Percentiles rank a stretch among this genome's conserved stretches.
Conservation (phyloP, 192 early-diverging fungal genomes). For the Coemansia furcata region DNA sequence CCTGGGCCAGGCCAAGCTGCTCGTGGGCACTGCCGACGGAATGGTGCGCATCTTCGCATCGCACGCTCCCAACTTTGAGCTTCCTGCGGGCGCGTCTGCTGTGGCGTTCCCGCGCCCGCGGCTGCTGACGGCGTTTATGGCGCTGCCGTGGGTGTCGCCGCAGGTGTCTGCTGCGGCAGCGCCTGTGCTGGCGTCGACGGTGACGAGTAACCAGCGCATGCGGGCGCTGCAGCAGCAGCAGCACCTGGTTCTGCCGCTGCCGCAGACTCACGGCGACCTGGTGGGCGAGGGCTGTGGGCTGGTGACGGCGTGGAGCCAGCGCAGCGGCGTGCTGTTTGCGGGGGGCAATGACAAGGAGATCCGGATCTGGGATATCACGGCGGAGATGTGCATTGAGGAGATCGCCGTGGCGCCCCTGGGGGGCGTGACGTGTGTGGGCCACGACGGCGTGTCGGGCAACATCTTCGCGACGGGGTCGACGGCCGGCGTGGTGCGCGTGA, state of each 20-base stretch:
- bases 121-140: constrained; percentile 41
- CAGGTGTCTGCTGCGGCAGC: background rate
- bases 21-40: constrained; percentile 55
- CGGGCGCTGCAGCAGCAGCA: constrained; percentile 13
- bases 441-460: constrained; percentile 40
- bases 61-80: constrained; percentile 42
- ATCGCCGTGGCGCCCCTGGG: constrained; percentile 38
- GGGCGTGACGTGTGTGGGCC: constrained; percentile 42
- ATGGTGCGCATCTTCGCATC: constrained; percentile 48
- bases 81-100: constrained; percentile 7
- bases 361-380: constrained; percentile 48
- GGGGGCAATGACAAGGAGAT: constrained; percentile 43
- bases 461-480: constrained; percentile 40
- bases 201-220: constrained; percentile 1
- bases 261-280: background rate
- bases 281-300: constrained; percentile 15
- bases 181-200: background rate
- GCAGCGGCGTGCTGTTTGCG: constrained; percentile 37
- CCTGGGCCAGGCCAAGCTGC: constrained; percentile 77
- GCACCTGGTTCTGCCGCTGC: background rate
- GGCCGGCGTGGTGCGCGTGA: constrained; percentile 48
- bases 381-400: constrained; percentile 49
- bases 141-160: constrained; percentile 35
- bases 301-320: constrained; percentile 52
- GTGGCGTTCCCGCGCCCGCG: constrained; percentile 33